Evolutionary conservation across 2,329 filamentous ascomycete species (phyloP), one percentile per base, ranked within the genome.

Genomic region (Lomentospora prolificans): DNA sequence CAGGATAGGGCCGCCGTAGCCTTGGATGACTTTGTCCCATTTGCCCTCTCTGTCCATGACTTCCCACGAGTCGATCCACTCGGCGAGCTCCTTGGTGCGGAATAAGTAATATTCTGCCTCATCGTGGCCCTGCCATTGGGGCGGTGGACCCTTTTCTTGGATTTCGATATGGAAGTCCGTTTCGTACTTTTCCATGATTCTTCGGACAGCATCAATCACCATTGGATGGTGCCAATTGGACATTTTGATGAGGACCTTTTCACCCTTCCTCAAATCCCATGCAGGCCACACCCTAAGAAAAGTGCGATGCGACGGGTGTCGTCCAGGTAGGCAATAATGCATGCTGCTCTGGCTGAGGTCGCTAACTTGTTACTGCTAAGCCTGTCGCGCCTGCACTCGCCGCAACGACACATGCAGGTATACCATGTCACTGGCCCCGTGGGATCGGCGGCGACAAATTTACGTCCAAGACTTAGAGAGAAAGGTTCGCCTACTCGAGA

Each of bases 11-110:
- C 51, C 51, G 10, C 51, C 51, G 17, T 53, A 53, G 5, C 51
- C 51, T 24, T 53, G 51, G 28, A 53, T 53, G 10, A 53, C 51
- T 25, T 53, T 53, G 30, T 53, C 51, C 51, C 51, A 53, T 24
- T 53, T 53, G 14, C 51, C 51, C 24, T 53, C 51, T 6, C 30
- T 31, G 51, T 53, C 51, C 51, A 53, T 53, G 30, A 53, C n/a
- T 24, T 53, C 51, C 51, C 51, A 53, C 28, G 51, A 53, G n/a
- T 53, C 51, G n/a, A 53, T 53, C 51, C 51, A 53, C 51, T 53
- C 51, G 17, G 51, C 25, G 28, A 53, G 51, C 17, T 53, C 51
- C 28, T 53, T 53, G 7, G 51, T 53, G 14, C 51, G 51, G 28
- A 33, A 30, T 17, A 53, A 28, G 30, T 53, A 53, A 36, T 53